Evolutionary conservation across 2,329 filamentous ascomycete species (phyloP), one percentile per base, ranked within the genome.

Genomic region (Fusarium sp.): DNA sequence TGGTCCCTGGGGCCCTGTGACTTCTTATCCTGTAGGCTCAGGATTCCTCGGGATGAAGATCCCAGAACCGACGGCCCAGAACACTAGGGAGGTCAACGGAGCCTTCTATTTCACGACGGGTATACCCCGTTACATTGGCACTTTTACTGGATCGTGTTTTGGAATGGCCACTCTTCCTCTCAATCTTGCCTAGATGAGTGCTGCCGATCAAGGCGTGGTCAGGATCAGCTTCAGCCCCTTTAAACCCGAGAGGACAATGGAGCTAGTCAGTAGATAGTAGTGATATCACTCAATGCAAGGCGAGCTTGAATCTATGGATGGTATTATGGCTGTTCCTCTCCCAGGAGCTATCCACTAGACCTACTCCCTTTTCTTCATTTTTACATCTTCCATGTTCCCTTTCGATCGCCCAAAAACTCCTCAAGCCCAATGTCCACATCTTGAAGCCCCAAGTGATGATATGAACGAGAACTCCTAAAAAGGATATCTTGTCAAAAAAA

Each of bases 341-440:
- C 14, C 29, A 42, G 45, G 18, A 42, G 22, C 47, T 31, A 20
- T 47, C 29, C 33, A 27, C 27, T 63, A 40, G 31, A 45, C 56
- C 33, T 31, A 31, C 68, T 63, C 63, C 47, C 27, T 65, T 47
- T 47, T 27, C 42, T 59, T 65, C 54, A 52, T 58, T 52, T 59
- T 65, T 71, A 38, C 63, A 62, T 71, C 71, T 58, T 65, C 63
- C 66, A 61, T 42, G 70, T 73, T 57, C 72, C 74, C 54, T 75
- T 69, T 78, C 73, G 74, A 66, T 73, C 36, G 63, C 63, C 72
- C 68, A 54, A 70, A 69, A 78, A 74, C 65, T 74, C 77, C 74
- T 68, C 68, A 52, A 38, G 31, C 59, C 68, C 59, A 69, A 54
- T 33, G 64, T 71, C 69, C 59, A 66, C 74, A 38, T 70, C 56